Evolutionary conservation across 2,329 filamentous ascomycete genomes (phyloP), one percentile per base, ranked within the genome.

Genomic region (Cryoendolithus antarcticus): DNA sequence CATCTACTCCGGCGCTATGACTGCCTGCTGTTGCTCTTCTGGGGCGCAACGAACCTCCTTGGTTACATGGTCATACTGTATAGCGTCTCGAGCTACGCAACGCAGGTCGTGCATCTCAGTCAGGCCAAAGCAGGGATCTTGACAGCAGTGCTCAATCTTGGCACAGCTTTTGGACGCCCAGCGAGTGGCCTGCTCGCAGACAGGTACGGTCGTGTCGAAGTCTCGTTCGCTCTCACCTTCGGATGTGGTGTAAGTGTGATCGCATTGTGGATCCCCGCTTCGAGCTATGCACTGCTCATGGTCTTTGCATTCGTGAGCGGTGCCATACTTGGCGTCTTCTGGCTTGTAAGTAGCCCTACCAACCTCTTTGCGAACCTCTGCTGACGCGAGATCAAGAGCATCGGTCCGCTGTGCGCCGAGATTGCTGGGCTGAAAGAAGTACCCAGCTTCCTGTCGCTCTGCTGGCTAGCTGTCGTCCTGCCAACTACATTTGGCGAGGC

Each of bases 61-160:
- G 67, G 67, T 1, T 71, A 71, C 41, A 63, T 70, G 39, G 56
- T 59, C 2, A 44, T 70, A n/a, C 49, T 71, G 2, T 69, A 61
- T 47, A 66, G 61, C 7, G 44, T 72, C n/a, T 61, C 66, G 0
- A 63, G 66, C 40, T 72, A 66, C 45, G 66, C 63, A 2, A 45
- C 57, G 40, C 64, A 58, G 7, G 61, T 69, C 10, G 34, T 31
- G 12, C 65, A 65, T 0, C 47, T 71, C 1, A 52, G 50, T 12
- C 48, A 56, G 24, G 42, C 46, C 1, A 58, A 69, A 42, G 64
- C 65, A 3, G 59, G 62, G 1, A 50, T 55, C 12, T 41, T 68
- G 7, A 63, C 60, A 12, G 67, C 60, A 0, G 42, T 70, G 6
- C 46, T 72, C 27, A 71, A 71, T 43, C 45, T 71, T 1, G 68